Evolutionary conservation across 2,329 filamentous ascomycete species (phyloP).

Genomic region (Aspergillus phoenicis): DNA sequence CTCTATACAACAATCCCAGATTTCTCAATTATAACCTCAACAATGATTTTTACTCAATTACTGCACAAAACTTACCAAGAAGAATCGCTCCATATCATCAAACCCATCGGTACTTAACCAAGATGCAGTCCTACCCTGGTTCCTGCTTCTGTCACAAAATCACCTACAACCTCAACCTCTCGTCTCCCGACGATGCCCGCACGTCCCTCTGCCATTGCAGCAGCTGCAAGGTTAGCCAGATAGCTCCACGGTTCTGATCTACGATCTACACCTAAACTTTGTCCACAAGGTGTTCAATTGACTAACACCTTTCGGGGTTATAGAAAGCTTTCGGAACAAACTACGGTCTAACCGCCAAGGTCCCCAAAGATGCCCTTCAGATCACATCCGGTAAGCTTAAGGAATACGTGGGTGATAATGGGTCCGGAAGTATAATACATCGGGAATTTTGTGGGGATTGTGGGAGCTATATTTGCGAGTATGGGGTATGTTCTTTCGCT

Average conservation of each 20-base stretch:
- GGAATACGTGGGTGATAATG: slow-evolving; percentile 55
- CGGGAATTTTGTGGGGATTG: slow-evolving; percentile 58
- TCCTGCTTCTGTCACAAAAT: slow-evolving; percentile 55
- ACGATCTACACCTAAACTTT: not conserved
- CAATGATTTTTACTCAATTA: no score
- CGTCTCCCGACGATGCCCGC: slow-evolving; percentile 50
- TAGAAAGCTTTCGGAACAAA: slow-evolving; percentile 56
- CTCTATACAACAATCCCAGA: not conserved
- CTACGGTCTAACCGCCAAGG: slow-evolving; percentile 56
- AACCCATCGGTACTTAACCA: not conserved
- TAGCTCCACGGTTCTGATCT: no score
- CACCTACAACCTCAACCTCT: slow-evolving; percentile 50
- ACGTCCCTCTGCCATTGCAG: slow-evolving; percentile 57
- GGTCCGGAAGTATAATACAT: slow-evolving; percentile 49
- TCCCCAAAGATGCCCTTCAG: slow-evolving; percentile 48
- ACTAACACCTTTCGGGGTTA: not conserved
- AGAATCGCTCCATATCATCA: no score
- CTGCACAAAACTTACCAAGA: no score
- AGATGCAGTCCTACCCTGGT: slow-evolving; percentile 39
- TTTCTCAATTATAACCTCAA: no score
- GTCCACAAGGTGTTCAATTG: not conserved
- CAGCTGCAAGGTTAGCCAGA: slow-evolving; percentile 51
- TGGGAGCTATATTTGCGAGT: slow-evolving; percentile 56
- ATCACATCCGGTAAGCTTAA: slow-evolving; percentile 46
- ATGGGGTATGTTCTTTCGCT: slow-evolving; percentile 45